Percentiles rank a stretch among this genome's conserved stretches.
Conservation (phyloP, 257 asterid genomes). For the Nicotiana tomentosiformis region DNA sequence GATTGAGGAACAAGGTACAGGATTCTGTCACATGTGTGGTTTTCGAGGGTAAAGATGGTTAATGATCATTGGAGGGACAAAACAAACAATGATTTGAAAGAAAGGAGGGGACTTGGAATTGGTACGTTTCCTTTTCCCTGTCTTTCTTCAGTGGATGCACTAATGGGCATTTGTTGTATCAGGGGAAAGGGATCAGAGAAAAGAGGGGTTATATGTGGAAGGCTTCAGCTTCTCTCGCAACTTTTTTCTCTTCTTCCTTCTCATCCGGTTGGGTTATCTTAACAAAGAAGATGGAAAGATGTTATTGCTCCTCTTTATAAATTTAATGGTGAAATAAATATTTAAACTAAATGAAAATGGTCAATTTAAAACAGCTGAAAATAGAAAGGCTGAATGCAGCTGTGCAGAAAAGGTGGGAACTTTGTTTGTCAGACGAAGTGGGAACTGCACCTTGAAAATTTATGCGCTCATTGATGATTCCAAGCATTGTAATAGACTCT, state of each 20-base stretch:
- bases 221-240: background rate
- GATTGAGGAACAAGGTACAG: background rate
- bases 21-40: background rate
- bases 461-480: slow-evolving; percentile 90
- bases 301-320: background rate
- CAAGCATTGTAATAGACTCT: slow-evolving; percentile 83
- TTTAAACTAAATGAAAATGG: slow-evolving; percentile 1
- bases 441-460: slow-evolving; percentile 64
- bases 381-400: background rate
- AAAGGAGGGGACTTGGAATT: background rate
- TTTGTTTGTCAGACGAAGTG: background rate
- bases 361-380: background rate
- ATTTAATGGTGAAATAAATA: background rate
- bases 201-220: background rate
- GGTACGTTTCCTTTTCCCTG: background rate
- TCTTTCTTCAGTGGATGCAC: background rate
- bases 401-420: background rate
- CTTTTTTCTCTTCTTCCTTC: background rate
- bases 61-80: background rate
- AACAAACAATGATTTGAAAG: background rate
- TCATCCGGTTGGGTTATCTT: background rate
- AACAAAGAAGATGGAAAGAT: background rate
- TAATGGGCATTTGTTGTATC: background rate
- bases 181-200: background rate
- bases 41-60: background rate